Base-by-base conservation (phyloP, 768 basidiomycete genomes). In the Pulveroboletus frians region DNA sequence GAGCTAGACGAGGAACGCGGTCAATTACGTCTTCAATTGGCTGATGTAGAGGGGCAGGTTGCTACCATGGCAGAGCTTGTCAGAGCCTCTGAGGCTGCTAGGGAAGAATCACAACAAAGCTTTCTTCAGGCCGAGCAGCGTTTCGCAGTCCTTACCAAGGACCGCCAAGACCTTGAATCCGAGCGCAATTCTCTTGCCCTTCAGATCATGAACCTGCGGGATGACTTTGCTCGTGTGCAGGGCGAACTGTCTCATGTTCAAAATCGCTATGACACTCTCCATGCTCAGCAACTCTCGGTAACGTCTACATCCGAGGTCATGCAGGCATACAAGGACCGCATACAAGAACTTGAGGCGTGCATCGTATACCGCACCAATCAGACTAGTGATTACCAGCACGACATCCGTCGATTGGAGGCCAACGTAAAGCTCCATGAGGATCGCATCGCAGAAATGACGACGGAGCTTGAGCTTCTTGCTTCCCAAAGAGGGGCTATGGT, bases 401-500 rank as follows among this genome's bases (percentile, higher is more conserved):
- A 91, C 52, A 85, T 85, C 55, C 76, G 77, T 55, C 78, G 85
- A 31, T 69, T 91, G 32, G 88, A 89, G 66, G 82, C 81, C 47
- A 92, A 92, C 55, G 62, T 85, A 43, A 73, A 75, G 47, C 68
- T 91, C 30, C 82, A 87, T 48, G 89, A 92, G 62, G 88, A 91
- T 23, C 75, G 85, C 7, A 65, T 89, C 34, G 65, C 62, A 3
- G 89, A 91, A 69, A 77, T 88, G 78, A 82, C 76, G 3, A 65
- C 62, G 15, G 89, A 92, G 57, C 64, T 88, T 49, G 88, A 88
- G 58, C 76, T 77, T 52, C 70, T 83, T 50, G 72, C 69, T 18
- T 75, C 79, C 5, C 78, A 89, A 71, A 88, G 84, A 63, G 80
- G 80, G 48, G 82, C 85, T 2, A 88, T 92, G 85, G 79, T 91